Base-by-base conservation (phyloP, 164 flowering plant species). In the Liriodendron chinense region DNA sequence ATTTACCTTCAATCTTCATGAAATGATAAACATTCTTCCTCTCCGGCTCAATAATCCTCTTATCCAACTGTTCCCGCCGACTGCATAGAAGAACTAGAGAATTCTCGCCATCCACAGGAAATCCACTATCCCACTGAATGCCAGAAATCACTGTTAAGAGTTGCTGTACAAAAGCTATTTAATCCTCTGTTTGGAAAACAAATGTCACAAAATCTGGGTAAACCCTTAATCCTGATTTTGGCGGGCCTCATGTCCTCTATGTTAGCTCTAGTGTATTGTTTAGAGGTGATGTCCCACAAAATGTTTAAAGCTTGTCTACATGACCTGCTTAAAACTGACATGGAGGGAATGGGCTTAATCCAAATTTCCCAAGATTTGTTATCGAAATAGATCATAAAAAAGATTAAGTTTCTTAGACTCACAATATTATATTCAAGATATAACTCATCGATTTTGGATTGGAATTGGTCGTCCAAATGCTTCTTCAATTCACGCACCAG, bases 1-100 rank as follows among this genome's bases (percentile, higher is more conserved):
- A 13, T 10, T 72, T 81, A 87, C 94, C 94, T 86, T 89, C 92
- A 47, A 89, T 89, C 74, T 73, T 82, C 86, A 83, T 79, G 80
- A 85, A 87, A 43, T 79, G 78, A 20, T 82, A 75, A 22, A 80
- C 43, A 74, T 81, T 80, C 71, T 74, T 83, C 70, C 75, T 81
- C 53, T 6, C 62, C 7, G 78, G 81, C 62, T 82, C 88, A 64
- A 74, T 47, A n/a, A 62, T 74, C 71, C 78, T 76, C 74, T 79
- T 80, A 13, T 72, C 73, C 2, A 47, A 43, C 23, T 77, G 81
- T 65, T 82, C 85, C 23, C 65, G 68, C 57, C 72, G 66, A 22
- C 50, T 53, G 25, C 74, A 34, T 34, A 34, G 64, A 12, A 71
- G 22, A 64, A 48, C 74, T 26, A 61, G 14, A 28, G 75, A 47